Percentiles rank a stretch among this genome's conserved stretches.
Conservation (phyloP, 31 red algal genomes). For the Odonthalia washingtoniensis region DNA sequence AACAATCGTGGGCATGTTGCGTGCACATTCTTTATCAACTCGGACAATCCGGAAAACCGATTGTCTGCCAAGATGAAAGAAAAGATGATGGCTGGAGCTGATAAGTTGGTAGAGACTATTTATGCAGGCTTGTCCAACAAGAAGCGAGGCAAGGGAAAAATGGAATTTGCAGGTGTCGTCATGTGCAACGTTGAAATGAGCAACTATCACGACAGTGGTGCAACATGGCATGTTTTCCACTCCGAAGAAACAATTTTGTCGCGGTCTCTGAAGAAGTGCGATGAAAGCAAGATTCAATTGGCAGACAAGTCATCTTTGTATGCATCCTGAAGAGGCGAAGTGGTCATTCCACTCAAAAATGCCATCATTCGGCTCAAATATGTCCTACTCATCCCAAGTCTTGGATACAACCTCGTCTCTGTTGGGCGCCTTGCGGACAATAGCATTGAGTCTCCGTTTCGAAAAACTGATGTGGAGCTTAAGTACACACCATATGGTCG, state of each 20-base stretch:
- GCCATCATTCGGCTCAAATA: constrained; percentile 6
- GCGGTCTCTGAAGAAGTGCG: background rate
- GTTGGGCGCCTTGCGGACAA: constrained; percentile 1
- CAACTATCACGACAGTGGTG: background rate
- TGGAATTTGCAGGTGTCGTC: background rate
- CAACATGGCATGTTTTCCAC: constrained; percentile 20
- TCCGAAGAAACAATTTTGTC: background rate
- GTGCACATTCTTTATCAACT: background rate
- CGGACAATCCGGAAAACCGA: background rate
- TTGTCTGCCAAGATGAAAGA: background rate
- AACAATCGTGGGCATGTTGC: background rate
- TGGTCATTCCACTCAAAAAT: background rate
- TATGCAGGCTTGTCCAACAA: background rate
- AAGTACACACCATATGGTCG: background rate
- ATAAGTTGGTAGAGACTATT: background rate
- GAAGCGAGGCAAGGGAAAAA: background rate
- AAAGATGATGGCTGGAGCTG: background rate
- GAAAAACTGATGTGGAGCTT: background rate
- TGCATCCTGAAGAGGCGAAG: background rate
- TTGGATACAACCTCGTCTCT: constrained; percentile 5
- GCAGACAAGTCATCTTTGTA: background rate
- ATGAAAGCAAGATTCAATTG: background rate
- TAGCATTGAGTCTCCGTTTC: background rate
- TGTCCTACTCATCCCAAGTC: background rate
- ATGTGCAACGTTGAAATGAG: background rate